These are phyloP conservation scores for Heliocybe sulcata DNA, from an alignment of 1,284 basidiomycete genomes.

Conservation along the genomic window DNA sequence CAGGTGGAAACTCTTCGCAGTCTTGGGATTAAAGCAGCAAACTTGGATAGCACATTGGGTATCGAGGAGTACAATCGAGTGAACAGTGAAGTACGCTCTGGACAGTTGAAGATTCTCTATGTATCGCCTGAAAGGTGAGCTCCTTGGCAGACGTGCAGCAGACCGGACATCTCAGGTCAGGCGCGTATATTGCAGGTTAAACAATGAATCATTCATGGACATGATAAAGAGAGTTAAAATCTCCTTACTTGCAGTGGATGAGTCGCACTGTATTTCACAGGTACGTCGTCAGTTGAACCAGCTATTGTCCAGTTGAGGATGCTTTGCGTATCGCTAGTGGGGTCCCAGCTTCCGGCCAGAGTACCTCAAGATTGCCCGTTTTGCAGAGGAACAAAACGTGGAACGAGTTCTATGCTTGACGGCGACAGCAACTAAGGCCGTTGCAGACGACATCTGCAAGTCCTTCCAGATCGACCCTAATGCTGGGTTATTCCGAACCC, in stretches of 20 bases:
- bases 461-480: slow-evolving; percentile 40
- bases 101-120: slow-evolving; percentile 41
- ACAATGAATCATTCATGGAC: slow-evolving; percentile 36
- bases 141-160: slow-evolving; percentile 6
- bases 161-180: slow-evolving; percentile 28
- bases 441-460: slow-evolving; percentile 58
- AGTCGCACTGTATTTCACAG: slow-evolving; percentile 59
- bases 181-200: slow-evolving; percentile 31
- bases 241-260: slow-evolving; percentile 66
- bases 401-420: slow-evolving; percentile 72
- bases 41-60: slow-evolving; percentile 50
- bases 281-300: slow-evolving; percentile 11
- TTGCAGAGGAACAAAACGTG: slow-evolving; percentile 52
- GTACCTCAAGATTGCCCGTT: slow-evolving; percentile 49
- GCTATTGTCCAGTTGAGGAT: too few species aligned
- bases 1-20: slow-evolving; percentile 45
- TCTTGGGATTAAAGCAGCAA: slow-evolving; percentile 50
- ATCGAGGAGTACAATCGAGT: slow-evolving; percentile 21
- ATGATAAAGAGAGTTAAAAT: slow-evolving; percentile 45
- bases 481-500: slow-evolving; percentile 32
- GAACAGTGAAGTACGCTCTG: slow-evolving; percentile 22
- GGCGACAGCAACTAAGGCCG: slow-evolving; percentile 61
- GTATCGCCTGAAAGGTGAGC: slow-evolving; percentile 50
- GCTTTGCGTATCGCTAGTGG: slow-evolving; percentile 25
- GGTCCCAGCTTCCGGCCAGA: slow-evolving; percentile 51